Evolutionary conservation across 805 yeast species (phyloP), one percentile per base, ranked within the genome.

Genomic region (Saturnispora mendoncae): DNA sequence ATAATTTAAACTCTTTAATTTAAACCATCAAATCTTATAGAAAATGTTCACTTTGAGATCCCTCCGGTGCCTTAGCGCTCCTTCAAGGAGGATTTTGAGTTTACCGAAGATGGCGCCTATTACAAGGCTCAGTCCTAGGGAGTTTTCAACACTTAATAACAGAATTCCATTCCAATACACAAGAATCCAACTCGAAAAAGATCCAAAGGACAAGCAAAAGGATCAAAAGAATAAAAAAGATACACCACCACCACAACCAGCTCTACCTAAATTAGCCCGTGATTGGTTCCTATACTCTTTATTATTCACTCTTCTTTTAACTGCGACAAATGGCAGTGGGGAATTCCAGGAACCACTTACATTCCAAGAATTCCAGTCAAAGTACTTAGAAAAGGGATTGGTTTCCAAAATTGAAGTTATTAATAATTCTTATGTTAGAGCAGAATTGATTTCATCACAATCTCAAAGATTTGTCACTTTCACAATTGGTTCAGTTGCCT

Each of bases 361-460:
- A 2, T 92, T 87, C 81, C 97, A 92, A 65, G 95, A 90, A 55
- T 90, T 92, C 65, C 73, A 85, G 32, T 67, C 79, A 4, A 69
- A 78, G 36, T 80, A 79, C 53, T 68, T 92, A 46, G 84, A 81
- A 47, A 83, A 78, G 52, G 87, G 87, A 4, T 69, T 76, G 33
- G 99, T 92, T 12, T 70, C 77, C 36, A 76, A 73, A 48, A 67
- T 92, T 39, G 62, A 77, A 15, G 88, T 92, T 6, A 77, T 85
- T 24, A 90, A 92, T 65, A 81, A 82, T 52, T 67, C 75, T 10
- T 70, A 71, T 36, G 98, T 86, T 6, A 72, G 80, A 41, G 83
- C 90, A 2, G 78, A 74, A 48, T 61, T 64, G 27, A 52, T 58
- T 25, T 41, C 57, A 8, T 42, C 51, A 12, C 53, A 55, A n/a